Evolutionary conservation across 1,284 basidiomycete species (phyloP).

Genomic region (Leccinum pallidistipes): DNA sequence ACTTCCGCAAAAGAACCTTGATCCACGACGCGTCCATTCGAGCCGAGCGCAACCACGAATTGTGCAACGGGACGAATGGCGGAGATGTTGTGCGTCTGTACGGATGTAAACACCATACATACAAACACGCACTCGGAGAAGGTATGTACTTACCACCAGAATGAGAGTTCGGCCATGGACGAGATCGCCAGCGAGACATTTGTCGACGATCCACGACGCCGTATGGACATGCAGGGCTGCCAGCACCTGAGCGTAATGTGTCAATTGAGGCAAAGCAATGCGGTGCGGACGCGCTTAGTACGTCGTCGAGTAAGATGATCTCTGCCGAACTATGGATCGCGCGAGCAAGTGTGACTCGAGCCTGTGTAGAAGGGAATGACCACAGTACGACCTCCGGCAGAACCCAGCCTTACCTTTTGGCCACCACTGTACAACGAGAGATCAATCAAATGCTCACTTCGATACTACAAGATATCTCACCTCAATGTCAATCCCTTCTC

Average conservation of each 20-base stretch:
- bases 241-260: neutral
- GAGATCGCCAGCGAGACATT: neutral
- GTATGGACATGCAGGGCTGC: neutral
- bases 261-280: neutral
- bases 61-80: neutral
- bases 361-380: too few species aligned
- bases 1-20: neutral
- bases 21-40: neutral
- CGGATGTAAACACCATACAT: too few species aligned
- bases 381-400: neutral
- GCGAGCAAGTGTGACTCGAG: too few species aligned
- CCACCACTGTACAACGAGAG: neutral
- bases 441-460: neutral
- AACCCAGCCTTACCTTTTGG: neutral
- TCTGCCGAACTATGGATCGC: too few species aligned
- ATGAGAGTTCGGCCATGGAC: neutral
- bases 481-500: constrained; percentile 1
- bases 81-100: neutral
- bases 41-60: neutral
- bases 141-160: neutral
- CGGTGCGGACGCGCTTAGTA: neutral
- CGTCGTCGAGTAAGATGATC: too few species aligned
- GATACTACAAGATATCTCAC: neutral
- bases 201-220: neutral
- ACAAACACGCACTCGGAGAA: neutral